These are phyloP conservation scores for Gleditsia sinensis DNA, from an alignment of 306 rosid genomes.

Conservation along the genomic window DNA sequence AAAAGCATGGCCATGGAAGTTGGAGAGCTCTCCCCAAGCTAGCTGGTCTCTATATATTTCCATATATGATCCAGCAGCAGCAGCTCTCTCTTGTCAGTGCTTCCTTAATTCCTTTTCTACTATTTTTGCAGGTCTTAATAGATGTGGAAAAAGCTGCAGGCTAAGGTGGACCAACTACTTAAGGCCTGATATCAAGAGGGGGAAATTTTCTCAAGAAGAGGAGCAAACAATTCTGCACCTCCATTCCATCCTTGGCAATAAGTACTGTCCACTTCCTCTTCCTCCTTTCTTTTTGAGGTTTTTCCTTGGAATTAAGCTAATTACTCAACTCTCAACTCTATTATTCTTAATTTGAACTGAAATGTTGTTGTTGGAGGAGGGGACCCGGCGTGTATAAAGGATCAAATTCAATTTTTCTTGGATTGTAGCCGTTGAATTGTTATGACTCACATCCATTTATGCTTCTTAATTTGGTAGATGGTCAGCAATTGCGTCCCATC, in stretches of 20 bases:
- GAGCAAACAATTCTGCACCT: constrained; percentile 89
- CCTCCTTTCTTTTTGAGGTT: background rate
- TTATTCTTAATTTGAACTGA: no score
- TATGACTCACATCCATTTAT: background rate
- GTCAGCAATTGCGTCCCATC: constrained; percentile 84
- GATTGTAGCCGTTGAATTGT: background rate
- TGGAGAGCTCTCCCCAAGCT: constrained; percentile 90
- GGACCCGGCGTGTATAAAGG: no score
- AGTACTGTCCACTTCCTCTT: constrained; percentile 44
- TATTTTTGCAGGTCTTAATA: constrained; percentile 61
- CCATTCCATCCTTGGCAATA: constrained; percentile 92
- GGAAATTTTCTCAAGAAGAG: constrained; percentile 82
- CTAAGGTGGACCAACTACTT: constrained; percentile 90
- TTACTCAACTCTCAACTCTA: no score
- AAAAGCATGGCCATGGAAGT: constrained; percentile 80
- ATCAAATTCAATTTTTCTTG: no score
- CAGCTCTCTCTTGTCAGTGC: background rate
- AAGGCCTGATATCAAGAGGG: constrained; percentile 88
- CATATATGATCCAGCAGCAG: background rate
- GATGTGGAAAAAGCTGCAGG: constrained; percentile 94
- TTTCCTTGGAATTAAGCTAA: no score
- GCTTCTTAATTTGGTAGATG: constrained; percentile 52
- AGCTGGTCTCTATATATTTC: constrained; percentile 52
- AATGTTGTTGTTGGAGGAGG: no score
- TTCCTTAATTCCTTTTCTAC: background rate